Conservation (phyloP, 148 eudicot genomes). For the Fagopyrum homotropicum region DNA sequence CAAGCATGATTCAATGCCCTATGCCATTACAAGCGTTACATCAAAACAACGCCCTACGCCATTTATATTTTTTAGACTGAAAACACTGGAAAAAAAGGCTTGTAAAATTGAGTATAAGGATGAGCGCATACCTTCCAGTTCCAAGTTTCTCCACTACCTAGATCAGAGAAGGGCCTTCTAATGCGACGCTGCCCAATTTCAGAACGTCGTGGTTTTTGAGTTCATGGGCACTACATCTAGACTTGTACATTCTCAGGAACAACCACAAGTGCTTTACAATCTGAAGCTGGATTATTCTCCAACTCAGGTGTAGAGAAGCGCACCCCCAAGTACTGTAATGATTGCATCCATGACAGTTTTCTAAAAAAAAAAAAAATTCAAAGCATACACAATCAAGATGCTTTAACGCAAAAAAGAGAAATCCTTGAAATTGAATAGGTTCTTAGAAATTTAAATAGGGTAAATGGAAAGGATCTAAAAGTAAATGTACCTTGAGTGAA, state of each 20-base stretch:
- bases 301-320: constrained; percentile 27
- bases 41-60: constrained; percentile 92
- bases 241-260: constrained; percentile 45
- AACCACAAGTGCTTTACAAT: constrained; percentile 63
- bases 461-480: no score
- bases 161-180: constrained; percentile 88
- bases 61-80: no score
- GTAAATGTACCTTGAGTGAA: constrained; percentile 69
- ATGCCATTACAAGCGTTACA: constrained; percentile 68
- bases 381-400: not conserved
- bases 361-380: constrained; percentile 24
- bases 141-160: constrained; percentile 88
- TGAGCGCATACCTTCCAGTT: constrained; percentile 96
- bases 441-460: not conserved
- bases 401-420: no score
- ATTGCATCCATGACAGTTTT: constrained; percentile 84
- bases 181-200: constrained; percentile 84
- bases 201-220: constrained; percentile 45
- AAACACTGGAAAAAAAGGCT: no score
- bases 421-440: no score
- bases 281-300: no score
- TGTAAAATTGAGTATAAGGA: no score
- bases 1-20: no score
- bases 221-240: constrained; percentile 53
- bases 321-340: constrained; percentile 55